These are phyloP conservation scores for Trichothecium sympodiale DNA, from an alignment of 2,329 filamentous ascomycete species.

Conservation along the genomic window DNA sequence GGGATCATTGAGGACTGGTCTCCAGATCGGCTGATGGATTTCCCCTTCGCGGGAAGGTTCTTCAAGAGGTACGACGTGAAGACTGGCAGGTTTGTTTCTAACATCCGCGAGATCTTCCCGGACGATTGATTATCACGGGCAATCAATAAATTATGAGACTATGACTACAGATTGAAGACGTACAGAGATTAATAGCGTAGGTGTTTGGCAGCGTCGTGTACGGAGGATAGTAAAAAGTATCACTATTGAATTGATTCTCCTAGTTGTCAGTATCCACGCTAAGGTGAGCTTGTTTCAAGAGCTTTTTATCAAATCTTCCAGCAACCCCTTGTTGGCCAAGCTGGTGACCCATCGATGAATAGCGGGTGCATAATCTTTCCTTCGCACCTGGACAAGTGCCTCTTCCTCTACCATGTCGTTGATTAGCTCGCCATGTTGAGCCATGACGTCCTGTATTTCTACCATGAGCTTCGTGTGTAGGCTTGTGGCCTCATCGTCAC, in stretches of 20 bases:
- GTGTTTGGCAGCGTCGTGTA: background rate
- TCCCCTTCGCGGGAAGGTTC: slow-evolving; percentile 66
- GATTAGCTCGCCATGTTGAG: slow-evolving; percentile 36
- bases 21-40: slow-evolving; percentile 34
- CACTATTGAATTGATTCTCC: too few relatives aligned
- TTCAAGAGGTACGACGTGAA: slow-evolving; percentile 75
- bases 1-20: slow-evolving; percentile 38
- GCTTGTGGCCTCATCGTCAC: background rate
- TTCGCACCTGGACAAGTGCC: slow-evolving; percentile 40
- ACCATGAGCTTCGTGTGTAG: slow-evolving; percentile 26
- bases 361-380: slow-evolving; percentile 58
- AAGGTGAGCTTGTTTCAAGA: too few relatives aligned
- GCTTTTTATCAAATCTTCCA: slow-evolving; percentile 31
- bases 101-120: slow-evolving; percentile 69
- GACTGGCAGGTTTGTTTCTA: slow-evolving; percentile 67
- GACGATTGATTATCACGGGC: slow-evolving; percentile 48
- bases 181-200: background rate
- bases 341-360: slow-evolving; percentile 59
- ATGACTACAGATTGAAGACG: background rate
- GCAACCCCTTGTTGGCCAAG: slow-evolving; percentile 53
- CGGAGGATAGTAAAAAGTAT: too few relatives aligned
- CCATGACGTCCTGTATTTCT: slow-evolving; percentile 29
- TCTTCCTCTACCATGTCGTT: slow-evolving; percentile 32
- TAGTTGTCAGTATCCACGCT: too few relatives aligned
- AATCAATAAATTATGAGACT: background rate